Conservation (phyloP, 2,329 filamentous ascomycete species). For the Ophiostoma sp. region DNA sequence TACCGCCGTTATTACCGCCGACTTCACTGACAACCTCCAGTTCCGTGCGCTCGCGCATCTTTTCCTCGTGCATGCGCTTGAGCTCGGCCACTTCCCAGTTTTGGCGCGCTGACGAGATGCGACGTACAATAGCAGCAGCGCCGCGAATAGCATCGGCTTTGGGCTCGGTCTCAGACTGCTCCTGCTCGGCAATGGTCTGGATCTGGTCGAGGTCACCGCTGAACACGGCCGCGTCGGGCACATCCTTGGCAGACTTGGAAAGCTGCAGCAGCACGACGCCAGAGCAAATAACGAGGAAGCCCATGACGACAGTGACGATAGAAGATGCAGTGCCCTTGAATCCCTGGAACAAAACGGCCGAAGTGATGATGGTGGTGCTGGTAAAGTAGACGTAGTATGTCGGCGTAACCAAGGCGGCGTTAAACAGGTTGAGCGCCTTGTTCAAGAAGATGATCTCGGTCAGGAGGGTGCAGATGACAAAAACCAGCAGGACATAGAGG, state of each 20-base stretch:
- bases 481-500: conserved; percentile 82
- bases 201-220: conserved; percentile 90
- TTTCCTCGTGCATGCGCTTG: conserved; percentile 73
- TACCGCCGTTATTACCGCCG: conserved; percentile 49
- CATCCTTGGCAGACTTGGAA: conserved; percentile 97
- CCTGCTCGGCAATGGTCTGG: conserved; percentile 88
- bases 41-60: conserved; percentile 61
- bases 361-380: conserved; percentile 88
- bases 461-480: conserved; percentile 80
- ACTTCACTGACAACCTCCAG: conserved; percentile 74
- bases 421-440: conserved; percentile 98
- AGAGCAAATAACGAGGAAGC: conserved; percentile 88
- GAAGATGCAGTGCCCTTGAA: conserved; percentile 80
- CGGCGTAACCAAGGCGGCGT: conserved; percentile 91
- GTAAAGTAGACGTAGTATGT: conserved; percentile 99
- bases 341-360: conserved; percentile 83
- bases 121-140: conserved; percentile 77
- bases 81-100: conserved; percentile 77
- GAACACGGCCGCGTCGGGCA: conserved; percentile 89
- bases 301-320: conserved; percentile 85
- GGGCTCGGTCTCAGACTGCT: conserved; percentile 92
- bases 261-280: conserved; percentile 89
- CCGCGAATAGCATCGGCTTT: conserved; percentile 95
- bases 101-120: conserved; percentile 68
- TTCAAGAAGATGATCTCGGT: conserved; percentile 96